These are phyloP conservation scores for Silybum marianum DNA, from an alignment of 129 eudicot genomes.

Conservation along the genomic window DNA sequence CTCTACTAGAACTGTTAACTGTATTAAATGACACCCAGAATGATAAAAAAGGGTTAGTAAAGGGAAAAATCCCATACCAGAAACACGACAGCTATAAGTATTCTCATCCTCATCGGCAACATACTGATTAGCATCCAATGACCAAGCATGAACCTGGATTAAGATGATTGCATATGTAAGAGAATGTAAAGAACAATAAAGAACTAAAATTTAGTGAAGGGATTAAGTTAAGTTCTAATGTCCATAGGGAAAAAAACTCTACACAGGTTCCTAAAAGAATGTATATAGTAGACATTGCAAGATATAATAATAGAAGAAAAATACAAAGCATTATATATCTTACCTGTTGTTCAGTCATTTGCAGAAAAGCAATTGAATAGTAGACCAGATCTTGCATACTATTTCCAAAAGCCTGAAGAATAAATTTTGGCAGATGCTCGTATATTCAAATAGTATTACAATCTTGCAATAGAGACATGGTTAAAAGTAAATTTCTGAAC, in stretches of 20 bases:
- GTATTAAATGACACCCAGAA: background rate
- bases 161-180: background rate
- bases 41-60: background rate
- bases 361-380: constrained; percentile 90
- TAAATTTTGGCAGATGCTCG: background rate
- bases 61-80: constrained; percentile 55
- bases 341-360: constrained; percentile 98
- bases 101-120: constrained; percentile 98
- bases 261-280: too few relatives aligned
- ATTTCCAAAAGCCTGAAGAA: constrained; percentile 66
- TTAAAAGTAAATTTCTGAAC: constrained; percentile 3
- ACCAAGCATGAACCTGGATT: constrained; percentile 80
- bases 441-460: background rate
- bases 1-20: constrained; percentile 6
- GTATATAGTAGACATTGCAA: background rate
- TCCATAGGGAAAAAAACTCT: too few relatives aligned
- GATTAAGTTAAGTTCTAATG: background rate
- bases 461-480: constrained; percentile 8
- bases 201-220: background rate
- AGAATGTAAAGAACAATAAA: background rate
- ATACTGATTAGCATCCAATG: constrained; percentile 91
- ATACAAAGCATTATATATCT: background rate
- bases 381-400: constrained; percentile 76
- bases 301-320: background rate
- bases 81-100: constrained; percentile 87